Evolutionary conservation across 371 early-diverging fungal species (phyloP).

Genomic region (Lichtheimia ramosa): DNA sequence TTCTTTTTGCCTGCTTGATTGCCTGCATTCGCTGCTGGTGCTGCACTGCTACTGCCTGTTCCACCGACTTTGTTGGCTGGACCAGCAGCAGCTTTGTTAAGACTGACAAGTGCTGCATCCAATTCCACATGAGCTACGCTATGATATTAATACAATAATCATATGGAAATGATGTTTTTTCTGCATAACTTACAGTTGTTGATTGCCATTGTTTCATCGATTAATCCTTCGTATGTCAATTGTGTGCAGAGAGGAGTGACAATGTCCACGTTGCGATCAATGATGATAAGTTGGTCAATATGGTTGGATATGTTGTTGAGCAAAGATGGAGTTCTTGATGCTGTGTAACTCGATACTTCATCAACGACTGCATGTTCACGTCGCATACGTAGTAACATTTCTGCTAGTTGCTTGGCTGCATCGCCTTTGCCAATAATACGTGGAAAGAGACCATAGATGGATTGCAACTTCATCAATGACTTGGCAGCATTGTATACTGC

Average conservation of each 20-base stretch:
- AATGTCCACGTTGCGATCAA: conserved; percentile 89
- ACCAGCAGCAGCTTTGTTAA: conserved; percentile 29
- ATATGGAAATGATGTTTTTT: no score
- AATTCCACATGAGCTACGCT: conserved; percentile 60
- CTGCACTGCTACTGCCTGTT: neutral
- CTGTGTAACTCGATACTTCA: conserved; percentile 40
- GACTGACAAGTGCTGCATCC: conserved; percentile 48
- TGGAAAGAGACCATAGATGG: conserved; percentile 84
- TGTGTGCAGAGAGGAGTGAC: conserved; percentile 91
- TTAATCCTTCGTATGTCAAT: conserved; percentile 91
- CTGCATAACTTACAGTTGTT: conserved; percentile 49
- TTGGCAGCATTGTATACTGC: conserved; percentile 78
- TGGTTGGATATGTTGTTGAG: conserved; percentile 61
- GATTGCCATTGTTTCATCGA: conserved; percentile 82
- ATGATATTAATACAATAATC: neutral
- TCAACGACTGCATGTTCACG: conserved; percentile 71
- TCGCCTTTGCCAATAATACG: conserved; percentile 90
- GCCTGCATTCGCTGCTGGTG: conserved; percentile 13
- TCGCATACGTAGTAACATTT: conserved; percentile 82
- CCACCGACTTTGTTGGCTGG: neutral
- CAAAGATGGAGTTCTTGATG: conserved; percentile 37
- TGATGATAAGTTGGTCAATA: conserved; percentile 86
- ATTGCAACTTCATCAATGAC: conserved; percentile 85
- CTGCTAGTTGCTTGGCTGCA: conserved; percentile 76
- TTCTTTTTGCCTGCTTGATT: conserved; percentile 60